Percentiles rank a stretch among this genome's conserved stretches.
Conservation (phyloP, 805 yeast genomes). For the Hanseniaspora singularis region DNA sequence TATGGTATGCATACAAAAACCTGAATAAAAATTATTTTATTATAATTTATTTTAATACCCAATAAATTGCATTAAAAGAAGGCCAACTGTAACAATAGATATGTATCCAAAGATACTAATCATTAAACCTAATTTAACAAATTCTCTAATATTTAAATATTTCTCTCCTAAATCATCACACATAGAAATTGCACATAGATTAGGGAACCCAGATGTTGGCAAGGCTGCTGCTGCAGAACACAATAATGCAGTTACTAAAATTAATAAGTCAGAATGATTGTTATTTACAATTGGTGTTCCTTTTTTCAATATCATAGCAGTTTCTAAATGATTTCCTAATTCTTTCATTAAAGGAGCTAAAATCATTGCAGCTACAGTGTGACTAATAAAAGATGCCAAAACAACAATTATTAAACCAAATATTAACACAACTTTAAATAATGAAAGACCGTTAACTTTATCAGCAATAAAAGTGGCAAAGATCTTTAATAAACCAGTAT, state of each 20-base stretch:
- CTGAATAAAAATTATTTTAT: too few species aligned
- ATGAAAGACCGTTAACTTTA: slow-evolving; percentile 51
- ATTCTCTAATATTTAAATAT: slow-evolving; percentile 73
- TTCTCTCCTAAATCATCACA: slow-evolving; percentile 86
- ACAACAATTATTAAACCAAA: slow-evolving; percentile 73
- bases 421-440: slow-evolving; percentile 60
- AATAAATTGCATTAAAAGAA: slow-evolving; percentile 48
- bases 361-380: slow-evolving; percentile 92
- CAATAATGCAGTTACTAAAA: slow-evolving; percentile 50
- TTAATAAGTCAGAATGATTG: slow-evolving; percentile 76
- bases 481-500: slow-evolving; percentile 72
- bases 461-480: slow-evolving; percentile 61
- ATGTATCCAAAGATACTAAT: slow-evolving; percentile 64
- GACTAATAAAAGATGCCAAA: slow-evolving; percentile 91
- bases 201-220: slow-evolving; percentile 96
- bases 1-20: neutral
- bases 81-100: slow-evolving; percentile 70
- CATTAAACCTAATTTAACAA: slow-evolving; percentile 85
- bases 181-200: slow-evolving; percentile 91
- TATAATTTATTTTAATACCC: too few species aligned
- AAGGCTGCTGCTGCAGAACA: slow-evolving; percentile 96
- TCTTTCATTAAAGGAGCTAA: slow-evolving; percentile 82
- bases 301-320: slow-evolving; percentile 15
- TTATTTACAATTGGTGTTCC: slow-evolving; percentile 23
- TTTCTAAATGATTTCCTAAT: slow-evolving; percentile 62